A percentile compares a stretch with the other conserved stretches of the same genome.
Conservation (phyloP, 2,329 filamentous ascomycete genomes). For the Talaromyces pinophilus region DNA sequence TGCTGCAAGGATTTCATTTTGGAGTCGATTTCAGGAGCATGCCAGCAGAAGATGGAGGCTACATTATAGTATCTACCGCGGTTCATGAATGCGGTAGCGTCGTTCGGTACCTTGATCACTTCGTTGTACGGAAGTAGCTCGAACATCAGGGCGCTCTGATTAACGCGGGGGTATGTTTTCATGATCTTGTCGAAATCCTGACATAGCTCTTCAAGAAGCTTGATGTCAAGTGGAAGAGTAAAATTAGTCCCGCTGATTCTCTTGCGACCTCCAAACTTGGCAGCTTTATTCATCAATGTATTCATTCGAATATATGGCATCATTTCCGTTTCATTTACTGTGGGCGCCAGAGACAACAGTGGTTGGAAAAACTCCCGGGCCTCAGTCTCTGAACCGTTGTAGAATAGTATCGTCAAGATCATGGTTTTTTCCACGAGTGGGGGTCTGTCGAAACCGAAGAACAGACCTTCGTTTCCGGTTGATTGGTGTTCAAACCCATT, state of each 20-base stretch:
- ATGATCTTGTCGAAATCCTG: constrained; percentile 36
- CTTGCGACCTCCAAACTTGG: constrained; percentile 43
- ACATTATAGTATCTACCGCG: constrained; percentile 13
- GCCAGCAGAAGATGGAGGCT: constrained; percentile 12
- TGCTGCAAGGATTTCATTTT: constrained; percentile 47
- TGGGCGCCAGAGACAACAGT: constrained; percentile 41
- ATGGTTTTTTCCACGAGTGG: constrained; percentile 60
- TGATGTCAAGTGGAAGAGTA: constrained; percentile 44
- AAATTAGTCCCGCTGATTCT: constrained; percentile 51
- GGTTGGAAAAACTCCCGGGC: constrained; percentile 40
- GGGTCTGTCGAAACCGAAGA: constrained; percentile 60
- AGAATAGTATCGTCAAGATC: constrained; percentile 48
- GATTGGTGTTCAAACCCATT: constrained; percentile 52
- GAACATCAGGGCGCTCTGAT: constrained; percentile 38
- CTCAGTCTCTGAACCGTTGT: constrained; percentile 40
- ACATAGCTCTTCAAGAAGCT: constrained; percentile 36
- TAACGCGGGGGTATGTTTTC: constrained; percentile 33
- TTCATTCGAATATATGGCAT: constrained; percentile 49
- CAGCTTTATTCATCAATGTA: constrained; percentile 40
- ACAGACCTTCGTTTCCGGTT: constrained; percentile 53
- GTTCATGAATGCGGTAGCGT: constrained; percentile 44
- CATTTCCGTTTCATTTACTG: constrained; percentile 41
- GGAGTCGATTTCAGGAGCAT: constrained; percentile 31
- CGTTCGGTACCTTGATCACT: constrained; percentile 37
- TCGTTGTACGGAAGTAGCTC: constrained; percentile 49